These are phyloP conservation scores for Lycium ferocissimum DNA, from an alignment of 257 asterid genomes.

Conservation along the genomic window DNA sequence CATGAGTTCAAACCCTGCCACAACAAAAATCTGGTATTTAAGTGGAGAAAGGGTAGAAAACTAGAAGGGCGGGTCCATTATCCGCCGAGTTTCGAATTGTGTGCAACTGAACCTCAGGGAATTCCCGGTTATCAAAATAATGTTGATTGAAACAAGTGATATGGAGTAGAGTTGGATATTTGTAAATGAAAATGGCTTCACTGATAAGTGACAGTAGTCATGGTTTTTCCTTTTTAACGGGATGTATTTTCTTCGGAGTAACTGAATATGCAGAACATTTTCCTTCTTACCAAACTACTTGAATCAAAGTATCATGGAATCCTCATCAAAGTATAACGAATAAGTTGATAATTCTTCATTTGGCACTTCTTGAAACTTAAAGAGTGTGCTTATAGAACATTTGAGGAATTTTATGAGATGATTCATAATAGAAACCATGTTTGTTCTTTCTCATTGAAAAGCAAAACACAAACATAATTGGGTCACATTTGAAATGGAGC, in stretches of 20 bases:
- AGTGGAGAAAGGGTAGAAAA: background rate
- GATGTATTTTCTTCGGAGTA: background rate
- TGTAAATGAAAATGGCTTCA: constrained; percentile 1
- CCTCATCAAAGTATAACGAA: background rate
- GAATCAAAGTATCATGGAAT: background rate
- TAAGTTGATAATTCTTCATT: constrained; percentile 16
- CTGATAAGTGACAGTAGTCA: background rate
- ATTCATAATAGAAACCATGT: background rate
- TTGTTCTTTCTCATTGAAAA: background rate
- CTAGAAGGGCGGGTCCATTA: background rate
- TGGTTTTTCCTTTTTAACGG: background rate
- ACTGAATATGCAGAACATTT: background rate
- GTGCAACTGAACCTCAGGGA: background rate
- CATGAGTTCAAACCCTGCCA: background rate
- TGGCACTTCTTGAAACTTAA: background rate
- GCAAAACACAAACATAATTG: background rate
- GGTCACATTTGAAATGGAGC: constrained; percentile 21
- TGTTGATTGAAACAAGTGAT: constrained; percentile 23
- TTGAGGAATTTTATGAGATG: constrained; percentile 3
- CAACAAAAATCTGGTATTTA: constrained; percentile 13
- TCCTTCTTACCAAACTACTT: background rate
- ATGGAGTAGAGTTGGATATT: background rate
- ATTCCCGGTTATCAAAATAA: background rate
- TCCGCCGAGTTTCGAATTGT: background rate
- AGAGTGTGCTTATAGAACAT: background rate